Conservation (phyloP, 257 asterid genomes). For the Rauvolfia tetraphylla region DNA sequence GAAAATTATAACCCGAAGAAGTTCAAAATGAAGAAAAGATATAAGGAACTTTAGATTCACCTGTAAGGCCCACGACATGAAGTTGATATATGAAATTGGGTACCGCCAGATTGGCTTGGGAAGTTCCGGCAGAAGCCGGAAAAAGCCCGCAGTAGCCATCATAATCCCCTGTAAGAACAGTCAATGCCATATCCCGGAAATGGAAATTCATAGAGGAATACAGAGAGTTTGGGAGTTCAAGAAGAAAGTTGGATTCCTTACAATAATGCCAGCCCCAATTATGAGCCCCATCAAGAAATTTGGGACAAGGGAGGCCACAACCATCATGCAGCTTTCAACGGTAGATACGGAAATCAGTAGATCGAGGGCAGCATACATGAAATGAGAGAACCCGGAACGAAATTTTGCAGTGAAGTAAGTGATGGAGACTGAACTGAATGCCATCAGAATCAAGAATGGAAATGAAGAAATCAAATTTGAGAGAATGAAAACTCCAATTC, state of each 20-base stretch:
- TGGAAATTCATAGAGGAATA: neutral
- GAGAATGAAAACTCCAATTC: constrained; percentile 64
- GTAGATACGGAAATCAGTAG: constrained; percentile 61
- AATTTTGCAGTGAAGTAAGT: constrained; percentile 66
- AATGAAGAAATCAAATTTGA: constrained; percentile 78
- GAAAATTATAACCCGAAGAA: neutral
- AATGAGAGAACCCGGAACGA: constrained; percentile 66
- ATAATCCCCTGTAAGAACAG: constrained; percentile 53
- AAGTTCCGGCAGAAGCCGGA: constrained; percentile 76
- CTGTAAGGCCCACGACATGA: constrained; percentile 86
- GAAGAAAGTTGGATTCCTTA: constrained; percentile 27
- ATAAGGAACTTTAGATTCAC: constrained; percentile 26
- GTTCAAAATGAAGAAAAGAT: neutral
- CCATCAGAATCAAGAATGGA: constrained; percentile 65
- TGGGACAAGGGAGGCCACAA: constrained; percentile 81
- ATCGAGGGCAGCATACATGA: constrained; percentile 43
- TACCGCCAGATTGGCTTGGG: constrained; percentile 89
- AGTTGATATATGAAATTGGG: constrained; percentile 74
- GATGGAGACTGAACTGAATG: constrained; percentile 52
- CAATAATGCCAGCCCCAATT: constrained; percentile 74
- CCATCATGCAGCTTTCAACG: constrained; percentile 94
- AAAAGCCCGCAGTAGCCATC: constrained; percentile 93
- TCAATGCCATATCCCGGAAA: neutral
- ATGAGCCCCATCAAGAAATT: constrained; percentile 84
- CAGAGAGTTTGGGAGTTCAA: neutral